A percentile compares a stretch with the other conserved stretches of the same genome.
Evolutionary conservation across 192 early-diverging fungal species (phyloP).

Genomic region (Backusella psychrophila): DNA sequence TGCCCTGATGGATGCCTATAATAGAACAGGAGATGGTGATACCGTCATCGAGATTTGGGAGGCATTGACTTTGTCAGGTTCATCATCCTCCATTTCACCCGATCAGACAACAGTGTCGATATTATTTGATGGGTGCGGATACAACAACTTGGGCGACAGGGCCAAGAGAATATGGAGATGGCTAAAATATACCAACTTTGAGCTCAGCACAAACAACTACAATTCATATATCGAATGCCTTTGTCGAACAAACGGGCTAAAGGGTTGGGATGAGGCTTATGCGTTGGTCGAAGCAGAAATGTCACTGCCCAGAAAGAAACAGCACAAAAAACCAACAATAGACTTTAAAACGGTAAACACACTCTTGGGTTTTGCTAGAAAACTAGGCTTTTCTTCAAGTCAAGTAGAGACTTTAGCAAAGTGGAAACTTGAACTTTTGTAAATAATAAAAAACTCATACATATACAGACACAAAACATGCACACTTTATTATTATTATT

Average conservation of each 20-base stretch:
- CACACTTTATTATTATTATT: neutral
- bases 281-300: constrained; percentile 18
- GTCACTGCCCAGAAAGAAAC: neutral
- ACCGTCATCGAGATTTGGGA: constrained; percentile 41
- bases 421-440: constrained; percentile 7
- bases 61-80: constrained; percentile 9
- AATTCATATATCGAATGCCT: constrained; percentile 43
- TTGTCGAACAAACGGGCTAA: constrained; percentile 21
- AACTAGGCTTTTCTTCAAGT: constrained; percentile 13
- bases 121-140: constrained; percentile 42
- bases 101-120: constrained; percentile 37
- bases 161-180: constrained; percentile 33
- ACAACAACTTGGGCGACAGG: constrained; percentile 7
- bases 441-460: neutral
- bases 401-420: neutral
- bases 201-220: constrained; percentile 36
- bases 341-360: constrained; percentile 33
- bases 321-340: neutral
- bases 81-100: neutral
- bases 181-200: constrained; percentile 24
- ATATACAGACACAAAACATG: neutral
- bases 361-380: constrained; percentile 33
- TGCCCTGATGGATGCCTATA: constrained; percentile 46
- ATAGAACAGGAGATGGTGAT: constrained; percentile 28
- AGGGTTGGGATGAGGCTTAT: constrained; percentile 19